Base-by-base conservation (phyloP, 768 basidiomycete genomes). In the Galerina sulciceps region DNA sequence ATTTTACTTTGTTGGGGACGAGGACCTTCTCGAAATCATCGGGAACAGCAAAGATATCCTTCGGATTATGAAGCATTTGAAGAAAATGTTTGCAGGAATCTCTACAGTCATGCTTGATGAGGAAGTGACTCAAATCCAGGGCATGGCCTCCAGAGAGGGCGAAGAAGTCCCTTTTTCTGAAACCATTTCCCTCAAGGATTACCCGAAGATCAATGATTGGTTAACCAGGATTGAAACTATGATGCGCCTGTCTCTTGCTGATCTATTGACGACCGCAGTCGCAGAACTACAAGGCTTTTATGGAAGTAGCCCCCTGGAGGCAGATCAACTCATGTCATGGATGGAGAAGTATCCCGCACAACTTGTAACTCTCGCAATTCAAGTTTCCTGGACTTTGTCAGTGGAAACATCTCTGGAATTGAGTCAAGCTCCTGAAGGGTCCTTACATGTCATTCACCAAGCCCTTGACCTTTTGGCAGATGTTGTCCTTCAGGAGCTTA, bases 11-110 rank as follows among this genome's bases (percentile, higher is more conserved):
- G 95, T 99, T 53, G 97, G 97, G 67, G 97, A 99, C 75, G 97
- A 99, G 71, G 97, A 99, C 71, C 77, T 99, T 60, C 82, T 99
- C 61, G 97, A 99, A 74, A 99, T 99, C 67, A 99, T 99, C 63
- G 97, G 97, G 62, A 99, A 99, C 79, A 97, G 94, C 83, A 99
- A 98, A 74, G 96, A 99, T 69, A 97, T 99, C 65, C 76, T 94
- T 43, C 91, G 97, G 38, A 93, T 99, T 74, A 94, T 97, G 93
- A 99, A 99, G 67, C 97, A 99, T 77, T 82, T 99, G 59, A 99
- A 98, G 81, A 99, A 99, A 83, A 99, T 99, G 97, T 99, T 99
- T 75, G 97, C 97, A 18, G 97, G 97, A 23, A 90, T 99, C 38
- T 90, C 94, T 1, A 95, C 94, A 0, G 82, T 99, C 64, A 82